phyloP scores from a whole-genome alignment of 176 grass and related monocot genomes.

The Pontederia crassipes region DNA sequence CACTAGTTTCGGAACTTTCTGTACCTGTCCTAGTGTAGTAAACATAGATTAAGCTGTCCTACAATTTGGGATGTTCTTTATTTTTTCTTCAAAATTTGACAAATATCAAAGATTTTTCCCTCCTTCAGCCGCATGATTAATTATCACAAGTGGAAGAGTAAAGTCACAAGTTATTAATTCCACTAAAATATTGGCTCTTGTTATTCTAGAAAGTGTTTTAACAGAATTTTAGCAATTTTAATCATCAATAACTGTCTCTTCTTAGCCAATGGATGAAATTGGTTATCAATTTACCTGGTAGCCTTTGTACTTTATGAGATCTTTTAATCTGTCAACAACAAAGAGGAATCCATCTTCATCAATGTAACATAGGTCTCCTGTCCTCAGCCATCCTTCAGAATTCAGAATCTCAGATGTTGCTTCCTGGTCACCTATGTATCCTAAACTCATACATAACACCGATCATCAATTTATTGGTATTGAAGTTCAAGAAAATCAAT shows the following conservation, averaged over 20 bases:
- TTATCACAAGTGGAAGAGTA: too few species aligned
- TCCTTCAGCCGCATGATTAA: too few species aligned
- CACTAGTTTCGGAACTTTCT: too few species aligned
- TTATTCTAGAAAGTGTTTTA: not conserved
- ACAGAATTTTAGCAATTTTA: not conserved
- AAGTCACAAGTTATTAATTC: too few species aligned
- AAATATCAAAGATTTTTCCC: too few species aligned
- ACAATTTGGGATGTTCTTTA: too few species aligned
- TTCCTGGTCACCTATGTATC: conserved; percentile 36
- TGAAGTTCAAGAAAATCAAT: not conserved
- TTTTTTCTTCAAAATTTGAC: too few species aligned
- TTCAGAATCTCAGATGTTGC: conserved; percentile 29
- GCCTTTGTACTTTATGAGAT: conserved; percentile 51
- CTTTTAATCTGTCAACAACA: conserved; percentile 37
- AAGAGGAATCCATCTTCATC: conserved; percentile 36
- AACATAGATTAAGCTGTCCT: too few species aligned
- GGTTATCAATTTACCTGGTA: conserved; percentile 32
- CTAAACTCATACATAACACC: conserved; percentile 5
- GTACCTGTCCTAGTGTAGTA: too few species aligned
- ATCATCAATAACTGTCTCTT: not conserved
- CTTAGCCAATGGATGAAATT: not conserved
- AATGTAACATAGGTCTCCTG: conserved; percentile 40
- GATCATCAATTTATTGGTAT: not conserved
- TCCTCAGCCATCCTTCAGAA: conserved; percentile 44
- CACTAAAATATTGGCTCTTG: too few species aligned